Conservation (phyloP, 1,284 basidiomycete genomes). For the Waitea zeae region DNA sequence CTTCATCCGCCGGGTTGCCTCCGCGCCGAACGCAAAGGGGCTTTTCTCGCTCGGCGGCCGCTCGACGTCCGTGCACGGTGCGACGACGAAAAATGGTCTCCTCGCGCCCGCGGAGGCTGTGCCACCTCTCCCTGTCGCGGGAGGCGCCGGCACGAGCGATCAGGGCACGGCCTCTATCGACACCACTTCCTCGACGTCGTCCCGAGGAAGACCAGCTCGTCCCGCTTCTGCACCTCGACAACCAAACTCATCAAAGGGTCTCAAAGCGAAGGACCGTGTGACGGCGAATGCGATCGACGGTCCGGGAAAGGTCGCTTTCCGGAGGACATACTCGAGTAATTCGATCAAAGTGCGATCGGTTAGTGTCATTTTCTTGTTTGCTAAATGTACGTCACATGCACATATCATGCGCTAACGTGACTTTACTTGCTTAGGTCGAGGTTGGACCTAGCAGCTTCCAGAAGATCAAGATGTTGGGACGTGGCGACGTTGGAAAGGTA, state of each 20-base stretch:
- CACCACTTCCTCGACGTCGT: slow-evolving; percentile 55
- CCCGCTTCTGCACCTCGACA: slow-evolving; percentile 12
- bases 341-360: slow-evolving; percentile 90
- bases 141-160: slow-evolving; percentile 8
- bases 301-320: slow-evolving; percentile 59
- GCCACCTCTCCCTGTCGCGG: slow-evolving; percentile 32
- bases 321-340: slow-evolving; percentile 91
- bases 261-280: slow-evolving; percentile 24
- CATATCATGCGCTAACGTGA: slow-evolving; percentile 2
- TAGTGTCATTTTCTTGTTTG: slow-evolving; percentile 13
- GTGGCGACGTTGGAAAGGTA: slow-evolving; percentile 92
- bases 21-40: slow-evolving; percentile 90
- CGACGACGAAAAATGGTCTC: slow-evolving; percentile 56
- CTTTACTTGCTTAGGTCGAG: slow-evolving; percentile 43
- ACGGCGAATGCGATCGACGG: slow-evolving; percentile 24
- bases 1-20: slow-evolving; percentile 88
- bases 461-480: slow-evolving; percentile 89
- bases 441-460: slow-evolving; percentile 83
- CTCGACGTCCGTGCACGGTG: slow-evolving; percentile 16
- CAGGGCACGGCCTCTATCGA: slow-evolving; percentile 50
- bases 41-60: slow-evolving; percentile 51
- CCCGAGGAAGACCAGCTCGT: slow-evolving; percentile 28
- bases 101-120: slow-evolving; percentile 46
- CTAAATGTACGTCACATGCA: no score
- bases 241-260: slow-evolving; percentile 8